Percentiles rank a stretch among this genome's conserved stretches.
Conservation (phyloP, 257 asterid genomes). For the Nicotiana noctiflora region DNA sequence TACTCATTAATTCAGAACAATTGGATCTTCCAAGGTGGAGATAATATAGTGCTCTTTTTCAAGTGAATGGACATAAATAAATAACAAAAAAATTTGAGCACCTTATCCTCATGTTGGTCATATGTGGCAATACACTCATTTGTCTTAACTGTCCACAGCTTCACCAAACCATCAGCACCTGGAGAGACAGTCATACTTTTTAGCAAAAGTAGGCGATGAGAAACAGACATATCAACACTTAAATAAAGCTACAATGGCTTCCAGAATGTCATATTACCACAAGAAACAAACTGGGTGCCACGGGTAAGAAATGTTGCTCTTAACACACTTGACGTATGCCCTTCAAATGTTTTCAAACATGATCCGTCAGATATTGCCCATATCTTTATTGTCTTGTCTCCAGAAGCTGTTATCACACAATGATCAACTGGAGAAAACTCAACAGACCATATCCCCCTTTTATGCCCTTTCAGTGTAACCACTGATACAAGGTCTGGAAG, state of each 20-base stretch:
- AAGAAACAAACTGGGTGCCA: conserved; percentile 87
- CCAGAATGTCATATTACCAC: conserved; percentile 45
- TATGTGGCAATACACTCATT: conserved; percentile 93
- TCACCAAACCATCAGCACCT: conserved; percentile 98
- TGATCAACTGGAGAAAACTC: conserved; percentile 99
- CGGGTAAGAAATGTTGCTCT: conserved; percentile 85
- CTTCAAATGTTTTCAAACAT: conserved; percentile 92
- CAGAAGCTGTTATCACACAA: conserved; percentile 92
- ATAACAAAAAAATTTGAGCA: conserved; percentile 18
- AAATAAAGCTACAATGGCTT: background rate
- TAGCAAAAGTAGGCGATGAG: conserved; percentile 5
- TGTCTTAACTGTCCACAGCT: conserved; percentile 90
- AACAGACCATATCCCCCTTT: conserved; percentile 95
- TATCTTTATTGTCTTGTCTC: conserved; percentile 85
- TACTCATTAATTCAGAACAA: background rate
- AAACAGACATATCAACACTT: background rate
- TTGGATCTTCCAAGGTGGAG: background rate
- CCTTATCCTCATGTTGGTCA: conserved; percentile 96
- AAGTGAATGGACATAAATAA: background rate
- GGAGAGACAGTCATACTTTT: conserved; percentile 13
- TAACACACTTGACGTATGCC: conserved; percentile 83
- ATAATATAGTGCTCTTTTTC: background rate
- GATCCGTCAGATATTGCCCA: conserved; percentile 95
- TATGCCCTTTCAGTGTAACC: conserved; percentile 79
- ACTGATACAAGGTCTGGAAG: conserved; percentile 88